Evolutionary conservation across 257 asterid genomes (phyloP), one percentile per base, ranked within the genome.

Genomic region (Solanum commersonii): DNA sequence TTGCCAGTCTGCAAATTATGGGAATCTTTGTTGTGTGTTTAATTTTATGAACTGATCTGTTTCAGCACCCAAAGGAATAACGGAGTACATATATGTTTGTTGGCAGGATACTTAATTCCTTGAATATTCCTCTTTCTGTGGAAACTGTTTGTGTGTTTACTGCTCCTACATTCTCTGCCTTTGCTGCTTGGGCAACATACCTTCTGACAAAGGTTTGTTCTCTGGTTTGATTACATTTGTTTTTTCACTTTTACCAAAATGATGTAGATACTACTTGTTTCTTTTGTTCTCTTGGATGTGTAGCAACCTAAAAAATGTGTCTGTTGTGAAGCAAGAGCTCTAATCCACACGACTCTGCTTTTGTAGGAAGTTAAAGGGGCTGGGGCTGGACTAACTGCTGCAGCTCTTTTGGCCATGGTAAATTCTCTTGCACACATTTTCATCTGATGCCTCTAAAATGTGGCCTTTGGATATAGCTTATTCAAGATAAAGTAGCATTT

Each of bases 361-460:
- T 90, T 91, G 87, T 92, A 97, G 99, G 99, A 97, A 94, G 93
- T 97, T 88, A 97, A 95, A 93, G 99, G 99, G 34, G 81, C 92
- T 87, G 99, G 99, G 88, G 99, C 99, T 35, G 99, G 99, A 87
- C 90, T 96, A 94, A 95, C 98, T 88, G 99, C 99, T 90, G 99
- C 99, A 74, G 96, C 95, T 91, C 99, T 97, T 90, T 92, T 97
- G 88, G 98, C 98, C 90, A 94, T 97, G 99, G 99, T 97, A 97
- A 72, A 88, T 90, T 87, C 40, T 82, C 67, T 44, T 49, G 44
- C 70, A 10, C 40, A 52, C 70, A 82, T 82, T 81, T 79, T 27
- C 40, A 16, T 29, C 60, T 29, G 42, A 29, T 8, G 31, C 9
- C 65, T 29, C 85, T 63, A 49, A 29, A 49, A 44, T 4, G 37